Evolutionary conservation across 129 eudicot species (phyloP).

Genomic region (Rutidosis leptorrhynchoides): DNA sequence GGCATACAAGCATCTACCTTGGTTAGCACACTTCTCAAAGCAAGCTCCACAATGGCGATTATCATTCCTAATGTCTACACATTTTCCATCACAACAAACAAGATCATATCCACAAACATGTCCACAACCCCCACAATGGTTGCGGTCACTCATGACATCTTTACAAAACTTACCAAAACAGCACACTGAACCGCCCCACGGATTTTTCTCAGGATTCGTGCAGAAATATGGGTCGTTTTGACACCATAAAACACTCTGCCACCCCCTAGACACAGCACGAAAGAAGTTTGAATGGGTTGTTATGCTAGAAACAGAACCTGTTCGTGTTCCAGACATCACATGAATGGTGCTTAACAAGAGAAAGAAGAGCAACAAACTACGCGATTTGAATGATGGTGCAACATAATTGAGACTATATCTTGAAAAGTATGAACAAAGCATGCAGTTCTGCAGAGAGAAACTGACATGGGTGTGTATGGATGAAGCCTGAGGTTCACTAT

Average conservation of each 20-base stretch:
- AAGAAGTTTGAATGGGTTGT: conserved; percentile 50
- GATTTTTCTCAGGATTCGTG: conserved; percentile 42
- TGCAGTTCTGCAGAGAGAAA: conserved; percentile 28
- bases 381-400: neutral
- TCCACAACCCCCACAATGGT: conserved; percentile 50
- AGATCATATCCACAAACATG: conserved; percentile 39
- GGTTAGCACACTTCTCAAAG: conserved; percentile 36
- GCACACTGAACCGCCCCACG: conserved; percentile 49
- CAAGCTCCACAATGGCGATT: conserved; percentile 53
- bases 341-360: conserved; percentile 26
- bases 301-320: conserved; percentile 24
- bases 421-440: conserved; percentile 27
- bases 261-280: conserved; percentile 36
- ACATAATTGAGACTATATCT: conserved; percentile 14
- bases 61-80: conserved; percentile 45
- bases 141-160: conserved; percentile 35
- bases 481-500: conserved; percentile 3
- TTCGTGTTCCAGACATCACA: conserved; percentile 20
- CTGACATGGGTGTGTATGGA: conserved; percentile 23
- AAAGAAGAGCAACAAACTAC: conserved; percentile 13
- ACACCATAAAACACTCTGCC: conserved; percentile 39
- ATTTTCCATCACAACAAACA: conserved; percentile 47
- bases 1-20: conserved; percentile 40
- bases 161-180: conserved; percentile 47
- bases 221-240: conserved; percentile 39